These are phyloP conservation scores for Agapanthus africanus DNA, from an alignment of 106 monocot genomes.

Conservation along the genomic window DNA sequence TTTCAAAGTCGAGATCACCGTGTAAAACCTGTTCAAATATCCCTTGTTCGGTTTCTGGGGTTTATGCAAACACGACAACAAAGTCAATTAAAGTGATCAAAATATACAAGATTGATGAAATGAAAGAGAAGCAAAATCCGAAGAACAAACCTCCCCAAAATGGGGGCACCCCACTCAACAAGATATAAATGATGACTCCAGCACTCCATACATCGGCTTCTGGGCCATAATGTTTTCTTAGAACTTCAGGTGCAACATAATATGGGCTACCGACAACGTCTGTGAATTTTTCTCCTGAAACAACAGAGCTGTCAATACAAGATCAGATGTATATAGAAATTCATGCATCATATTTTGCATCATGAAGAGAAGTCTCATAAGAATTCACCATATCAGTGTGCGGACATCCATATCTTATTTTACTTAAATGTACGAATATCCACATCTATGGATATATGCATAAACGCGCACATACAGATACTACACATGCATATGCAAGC, in stretches of 20 bases:
- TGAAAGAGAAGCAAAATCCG: not conserved
- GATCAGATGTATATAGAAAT: conserved; percentile 14
- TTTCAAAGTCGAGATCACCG: conserved; percentile 25
- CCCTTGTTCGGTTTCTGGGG: conserved; percentile 23
- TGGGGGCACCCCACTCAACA: conserved; percentile 33
- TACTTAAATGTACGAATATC: no score
- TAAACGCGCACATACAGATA: not conserved
- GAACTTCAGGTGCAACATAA: conserved; percentile 33
- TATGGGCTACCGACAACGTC: conserved; percentile 33
- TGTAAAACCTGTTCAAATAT: conserved; percentile 30
- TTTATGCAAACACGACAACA: not conserved
- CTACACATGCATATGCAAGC: not conserved
- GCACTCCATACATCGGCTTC: conserved; percentile 38
- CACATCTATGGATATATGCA: not conserved
- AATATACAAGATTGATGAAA: not conserved
- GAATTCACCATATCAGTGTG: not conserved
- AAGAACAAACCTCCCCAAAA: conserved; percentile 23
- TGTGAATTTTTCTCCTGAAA: conserved; percentile 27
- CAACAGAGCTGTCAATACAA: conserved; percentile 15
- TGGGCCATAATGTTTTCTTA: conserved; percentile 25
- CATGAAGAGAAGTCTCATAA: not conserved
- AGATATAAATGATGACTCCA: conserved; percentile 29
- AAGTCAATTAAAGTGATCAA: not conserved
- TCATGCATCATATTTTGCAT: not conserved
- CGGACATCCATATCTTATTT: not conserved